Conservation (phyloP, 345 rosid species). For the Draba incana region DNA sequence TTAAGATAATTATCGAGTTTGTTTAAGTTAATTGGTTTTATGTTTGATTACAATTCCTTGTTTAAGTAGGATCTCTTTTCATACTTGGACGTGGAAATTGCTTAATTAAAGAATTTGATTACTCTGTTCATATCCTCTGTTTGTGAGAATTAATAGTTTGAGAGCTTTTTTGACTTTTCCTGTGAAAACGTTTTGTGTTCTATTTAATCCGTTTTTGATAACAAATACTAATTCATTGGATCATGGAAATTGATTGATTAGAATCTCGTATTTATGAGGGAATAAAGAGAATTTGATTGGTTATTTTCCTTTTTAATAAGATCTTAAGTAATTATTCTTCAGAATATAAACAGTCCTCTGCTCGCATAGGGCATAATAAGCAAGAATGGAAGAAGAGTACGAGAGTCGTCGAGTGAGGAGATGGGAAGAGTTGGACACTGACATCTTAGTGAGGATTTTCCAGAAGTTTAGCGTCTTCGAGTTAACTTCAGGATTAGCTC, state of each 20-base stretch:
- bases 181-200: neutral
- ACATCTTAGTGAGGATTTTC: slow-evolving; percentile 70
- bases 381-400: slow-evolving; percentile 53
- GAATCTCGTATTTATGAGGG: neutral
- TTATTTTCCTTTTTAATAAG: neutral
- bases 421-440: slow-evolving; percentile 85
- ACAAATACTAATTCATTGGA: neutral
- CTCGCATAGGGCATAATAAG: slow-evolving; percentile 4
- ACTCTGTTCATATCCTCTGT: neutral
- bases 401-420: slow-evolving; percentile 44
- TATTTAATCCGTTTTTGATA: neutral
- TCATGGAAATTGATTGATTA: neutral
- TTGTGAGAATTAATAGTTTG: neutral
- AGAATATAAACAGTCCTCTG: neutral
- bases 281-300: neutral
- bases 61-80: neutral
- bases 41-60: slow-evolving; percentile 8
- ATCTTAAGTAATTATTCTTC: neutral
- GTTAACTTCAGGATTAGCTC: slow-evolving; percentile 69
- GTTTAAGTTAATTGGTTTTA: neutral
- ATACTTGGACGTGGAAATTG: neutral
- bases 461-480: slow-evolving; percentile 58
- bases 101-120: neutral
- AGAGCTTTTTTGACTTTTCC: neutral
- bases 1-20: too few species aligned